Conservation (phyloP, 2,329 filamentous ascomycete species). For the Pseudogymnoascus sp. region DNA sequence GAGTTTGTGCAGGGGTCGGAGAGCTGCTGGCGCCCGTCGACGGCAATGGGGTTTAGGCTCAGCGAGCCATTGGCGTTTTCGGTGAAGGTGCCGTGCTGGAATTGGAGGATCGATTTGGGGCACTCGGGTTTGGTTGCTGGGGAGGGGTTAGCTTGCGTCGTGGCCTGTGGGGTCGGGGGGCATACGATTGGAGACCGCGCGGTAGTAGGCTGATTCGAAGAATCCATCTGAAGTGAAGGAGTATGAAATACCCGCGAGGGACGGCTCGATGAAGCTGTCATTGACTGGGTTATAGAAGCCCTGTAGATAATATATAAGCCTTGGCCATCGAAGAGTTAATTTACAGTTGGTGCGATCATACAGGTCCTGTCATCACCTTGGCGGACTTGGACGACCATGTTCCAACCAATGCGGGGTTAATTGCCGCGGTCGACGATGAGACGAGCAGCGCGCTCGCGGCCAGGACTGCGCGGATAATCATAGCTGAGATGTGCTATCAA, state of each 20-base stretch:
- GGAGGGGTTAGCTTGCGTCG: slow-evolving; percentile 13
- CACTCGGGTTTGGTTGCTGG: slow-evolving; percentile 52
- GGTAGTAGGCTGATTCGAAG: slow-evolving; percentile 63
- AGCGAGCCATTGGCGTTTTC: slow-evolving; percentile 51
- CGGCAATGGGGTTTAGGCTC: slow-evolving; percentile 49
- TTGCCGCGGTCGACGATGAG: slow-evolving; percentile 30
- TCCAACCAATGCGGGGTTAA: slow-evolving; percentile 48
- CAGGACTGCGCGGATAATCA: slow-evolving; percentile 17
- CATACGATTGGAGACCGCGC: slow-evolving; percentile 61
- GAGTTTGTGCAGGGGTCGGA: slow-evolving; percentile 54
- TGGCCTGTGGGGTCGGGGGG: background rate
- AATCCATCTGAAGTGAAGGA: slow-evolving; percentile 61
- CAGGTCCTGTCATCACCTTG: slow-evolving; percentile 60
- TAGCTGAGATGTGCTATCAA: background rate
- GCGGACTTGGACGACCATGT: slow-evolving; percentile 67
- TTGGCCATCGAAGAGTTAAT: slow-evolving; percentile 23
- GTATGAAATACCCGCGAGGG: slow-evolving; percentile 61
- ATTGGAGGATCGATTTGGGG: slow-evolving; percentile 60
- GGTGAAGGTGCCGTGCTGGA: slow-evolving; percentile 60
- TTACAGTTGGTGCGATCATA: slow-evolving; percentile 33
- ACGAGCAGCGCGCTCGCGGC: slow-evolving; percentile 22
- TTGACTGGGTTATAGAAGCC: slow-evolving; percentile 61
- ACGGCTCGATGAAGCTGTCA: slow-evolving; percentile 59
- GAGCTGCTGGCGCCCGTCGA: slow-evolving; percentile 59
- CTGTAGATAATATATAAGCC: slow-evolving; percentile 31